Conservation (phyloP, 768 basidiomycete genomes). For the Agrocybe pediades region DNA sequence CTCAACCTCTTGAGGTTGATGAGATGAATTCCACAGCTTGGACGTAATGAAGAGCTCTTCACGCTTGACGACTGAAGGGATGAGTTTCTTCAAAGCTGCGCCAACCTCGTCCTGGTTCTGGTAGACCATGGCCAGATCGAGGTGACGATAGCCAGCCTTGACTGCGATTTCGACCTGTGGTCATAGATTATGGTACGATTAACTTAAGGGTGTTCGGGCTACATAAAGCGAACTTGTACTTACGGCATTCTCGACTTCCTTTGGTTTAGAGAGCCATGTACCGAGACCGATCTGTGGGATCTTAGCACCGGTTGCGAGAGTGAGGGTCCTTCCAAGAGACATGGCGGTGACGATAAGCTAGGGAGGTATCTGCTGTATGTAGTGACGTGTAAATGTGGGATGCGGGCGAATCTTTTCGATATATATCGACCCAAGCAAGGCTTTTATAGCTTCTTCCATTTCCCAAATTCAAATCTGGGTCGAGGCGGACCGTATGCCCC, state of each 20-base stretch:
- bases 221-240: constrained; percentile 7
- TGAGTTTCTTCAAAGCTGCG: constrained; percentile 72
- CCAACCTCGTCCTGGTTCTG: constrained; percentile 80
- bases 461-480: background rate
- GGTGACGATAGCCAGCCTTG: constrained; percentile 76
- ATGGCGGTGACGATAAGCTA: constrained; percentile 18
- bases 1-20: constrained; percentile 67
- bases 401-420: background rate
- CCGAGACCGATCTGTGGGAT: constrained; percentile 84
- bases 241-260: constrained; percentile 77
- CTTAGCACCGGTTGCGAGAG: constrained; percentile 44
- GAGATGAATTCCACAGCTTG: constrained; percentile 82
- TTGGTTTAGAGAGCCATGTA: constrained; percentile 76
- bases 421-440: background rate
- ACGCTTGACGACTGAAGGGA: constrained; percentile 75
- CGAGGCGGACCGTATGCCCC: background rate
- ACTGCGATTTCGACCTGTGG: constrained; percentile 77
- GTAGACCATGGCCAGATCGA: constrained; percentile 84
- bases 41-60: constrained; percentile 82
- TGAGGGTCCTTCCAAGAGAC: constrained; percentile 44
- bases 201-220: background rate
- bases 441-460: constrained; percentile 4
- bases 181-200: background rate
- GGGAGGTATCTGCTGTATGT: background rate
- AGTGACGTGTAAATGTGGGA: background rate